Conservation (phyloP, 192 early-diverging fungal genomes). For the Obelidium mucronatum region DNA sequence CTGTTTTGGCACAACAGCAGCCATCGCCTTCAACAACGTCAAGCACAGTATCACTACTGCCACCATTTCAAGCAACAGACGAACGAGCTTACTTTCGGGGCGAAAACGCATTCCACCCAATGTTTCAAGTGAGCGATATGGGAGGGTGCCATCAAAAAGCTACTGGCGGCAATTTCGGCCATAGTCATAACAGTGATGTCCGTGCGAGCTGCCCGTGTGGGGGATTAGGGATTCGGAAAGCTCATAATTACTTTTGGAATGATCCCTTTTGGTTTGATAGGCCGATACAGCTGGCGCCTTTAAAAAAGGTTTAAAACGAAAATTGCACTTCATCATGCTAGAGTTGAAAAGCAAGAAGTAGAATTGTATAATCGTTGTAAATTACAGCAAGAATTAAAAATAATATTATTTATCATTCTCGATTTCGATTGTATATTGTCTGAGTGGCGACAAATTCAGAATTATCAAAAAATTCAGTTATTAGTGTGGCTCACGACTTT, state of each 20-base stretch:
- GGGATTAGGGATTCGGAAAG: background rate
- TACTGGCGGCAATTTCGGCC: background rate
- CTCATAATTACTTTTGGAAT: conserved; percentile 1
- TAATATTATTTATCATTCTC: too few species aligned
- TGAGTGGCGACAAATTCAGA: too few species aligned
- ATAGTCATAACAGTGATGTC: background rate
- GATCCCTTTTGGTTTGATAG: background rate
- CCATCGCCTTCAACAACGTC: background rate
- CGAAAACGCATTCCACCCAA: background rate
- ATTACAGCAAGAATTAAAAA: too few species aligned
- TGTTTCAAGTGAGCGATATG: background rate
- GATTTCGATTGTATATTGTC: too few species aligned
- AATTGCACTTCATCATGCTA: too few species aligned
- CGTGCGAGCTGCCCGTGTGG: too few species aligned
- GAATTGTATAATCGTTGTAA: too few species aligned
- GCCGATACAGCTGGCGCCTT: background rate
- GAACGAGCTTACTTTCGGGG: background rate
- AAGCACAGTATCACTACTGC: background rate
- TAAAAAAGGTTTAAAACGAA: too few species aligned
- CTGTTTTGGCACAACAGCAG: too few species aligned
- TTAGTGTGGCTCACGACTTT: too few species aligned
- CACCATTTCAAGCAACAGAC: background rate
- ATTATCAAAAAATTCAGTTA: too few species aligned
- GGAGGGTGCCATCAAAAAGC: background rate
- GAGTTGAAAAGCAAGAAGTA: too few species aligned